Conservation (phyloP, 108 stramenopile species). For the Pseudonitzschia multiseries region DNA sequence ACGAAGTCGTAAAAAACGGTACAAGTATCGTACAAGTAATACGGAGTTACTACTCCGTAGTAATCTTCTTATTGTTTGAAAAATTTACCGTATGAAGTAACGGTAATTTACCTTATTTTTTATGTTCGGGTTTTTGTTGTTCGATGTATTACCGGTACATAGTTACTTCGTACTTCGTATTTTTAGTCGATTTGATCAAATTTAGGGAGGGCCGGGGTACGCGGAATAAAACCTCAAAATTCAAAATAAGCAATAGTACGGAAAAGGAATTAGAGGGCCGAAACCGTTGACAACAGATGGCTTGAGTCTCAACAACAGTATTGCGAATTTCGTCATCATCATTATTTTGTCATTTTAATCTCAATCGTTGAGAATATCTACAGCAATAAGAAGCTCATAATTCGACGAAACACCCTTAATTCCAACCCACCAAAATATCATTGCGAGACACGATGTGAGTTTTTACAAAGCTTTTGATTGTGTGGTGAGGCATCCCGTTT, state of each 20-base stretch:
- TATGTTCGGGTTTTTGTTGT: too few species aligned
- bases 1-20: too few species aligned
- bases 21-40: too few species aligned
- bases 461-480: background rate
- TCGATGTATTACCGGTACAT: too few species aligned
- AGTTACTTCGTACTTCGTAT: too few species aligned
- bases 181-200: background rate
- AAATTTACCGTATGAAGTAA: too few species aligned
- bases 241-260: background rate
- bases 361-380: background rate
- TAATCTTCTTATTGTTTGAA: too few species aligned
- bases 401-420: background rate
- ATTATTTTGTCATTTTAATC: background rate
- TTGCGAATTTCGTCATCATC: background rate
- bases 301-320: background rate
- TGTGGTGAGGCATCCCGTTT: background rate
- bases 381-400: background rate
- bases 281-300: slow-evolving; percentile 6
- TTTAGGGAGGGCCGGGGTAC: background rate
- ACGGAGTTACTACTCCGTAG: too few species aligned
- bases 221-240: slow-evolving; percentile 1
- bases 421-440: background rate
- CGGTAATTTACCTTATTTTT: too few species aligned
- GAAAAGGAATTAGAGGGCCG: background rate
- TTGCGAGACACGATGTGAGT: slow-evolving; percentile 2